Evolutionary conservation across 257 asterid species (phyloP), one percentile per base, ranked within the genome.

Genomic region (Rubia yunnanensis): DNA sequence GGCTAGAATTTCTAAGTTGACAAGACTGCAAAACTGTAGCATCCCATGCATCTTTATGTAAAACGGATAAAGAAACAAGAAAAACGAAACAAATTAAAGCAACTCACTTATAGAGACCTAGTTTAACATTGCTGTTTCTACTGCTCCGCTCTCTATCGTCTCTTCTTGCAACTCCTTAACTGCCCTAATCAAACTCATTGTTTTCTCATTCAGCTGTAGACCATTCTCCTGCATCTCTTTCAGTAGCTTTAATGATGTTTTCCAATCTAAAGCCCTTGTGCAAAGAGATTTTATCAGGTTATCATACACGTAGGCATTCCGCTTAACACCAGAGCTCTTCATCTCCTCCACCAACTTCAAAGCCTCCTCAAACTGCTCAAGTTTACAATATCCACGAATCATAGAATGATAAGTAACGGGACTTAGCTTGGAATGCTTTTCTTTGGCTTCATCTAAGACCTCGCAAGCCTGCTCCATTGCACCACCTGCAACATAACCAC

Each of bases 231-330:
- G 64, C 98, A 89, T 89, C 64, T 92, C 92, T 74, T 76, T 80
- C 56, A 77, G 64, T 73, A 92, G 78, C 76, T 84, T 87, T 63
- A 78, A 88, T 13, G 98, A 92, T 30, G 81, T 78, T 74, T 77
- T 83, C 98, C 96, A 89, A 65, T 92, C 97, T 54, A 87, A 78
- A 73, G 85, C 88, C 81, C 87, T 87, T 5, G 83, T 64, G 85
- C 97, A 92, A 68, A 92, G 94, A 56, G 96, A 84, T 75, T 84
- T 83, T 60, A 92, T 89, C 74, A 92, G 79, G 64, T 89, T 89
- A 75, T 84, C 84, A 72, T 84, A 92, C 82, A 87, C 97, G 35
- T 83, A 88, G 10, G 79, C 91, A 66, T 49, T 80, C 10, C 97
- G 89, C 52, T 59, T 69, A 57, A 92, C 80, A 20, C 97, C 94